Evolutionary conservation across 169 alveolate species (phyloP).

Genomic region (Plasmodium sp.): DNA sequence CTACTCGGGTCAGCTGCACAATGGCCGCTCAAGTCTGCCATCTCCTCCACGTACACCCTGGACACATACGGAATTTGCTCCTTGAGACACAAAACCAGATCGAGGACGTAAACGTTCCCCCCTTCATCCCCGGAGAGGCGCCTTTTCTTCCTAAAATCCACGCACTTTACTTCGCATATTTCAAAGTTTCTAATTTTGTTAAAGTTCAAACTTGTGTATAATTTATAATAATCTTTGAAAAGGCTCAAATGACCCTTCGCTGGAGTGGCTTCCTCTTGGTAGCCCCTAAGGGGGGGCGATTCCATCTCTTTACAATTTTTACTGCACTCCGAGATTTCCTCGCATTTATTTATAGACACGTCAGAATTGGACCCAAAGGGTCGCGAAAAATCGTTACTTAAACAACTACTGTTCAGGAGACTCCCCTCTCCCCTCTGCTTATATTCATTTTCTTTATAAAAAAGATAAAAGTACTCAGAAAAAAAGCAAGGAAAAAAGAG

Average conservation of each 20-base stretch:
- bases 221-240: constrained; percentile 43
- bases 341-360: not conserved
- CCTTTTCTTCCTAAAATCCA: constrained; percentile 34
- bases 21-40: too few relatives aligned
- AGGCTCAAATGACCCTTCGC: constrained; percentile 27
- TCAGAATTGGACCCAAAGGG: not conserved
- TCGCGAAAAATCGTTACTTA: constrained; percentile 4
- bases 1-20: not conserved
- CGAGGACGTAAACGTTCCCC: constrained; percentile 22
- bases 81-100: constrained; percentile 45
- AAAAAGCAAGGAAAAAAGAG: constrained; percentile 70
- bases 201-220: constrained; percentile 18
- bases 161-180: constrained; percentile 32
- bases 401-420: not conserved
- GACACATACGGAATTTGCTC: constrained; percentile 66
- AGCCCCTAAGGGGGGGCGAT: not conserved
- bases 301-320: not conserved
- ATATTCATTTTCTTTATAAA: constrained; percentile 35
- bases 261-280: not conserved
- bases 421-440: not conserved
- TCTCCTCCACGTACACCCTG: constrained; percentile 40
- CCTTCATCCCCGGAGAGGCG: constrained; percentile 1
- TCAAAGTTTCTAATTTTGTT: constrained; percentile 42
- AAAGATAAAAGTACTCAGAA: constrained; percentile 60
- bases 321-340: constrained; percentile 8